Conservation (phyloP, 164 flowering plant species). For the Vitis riparia region DNA sequence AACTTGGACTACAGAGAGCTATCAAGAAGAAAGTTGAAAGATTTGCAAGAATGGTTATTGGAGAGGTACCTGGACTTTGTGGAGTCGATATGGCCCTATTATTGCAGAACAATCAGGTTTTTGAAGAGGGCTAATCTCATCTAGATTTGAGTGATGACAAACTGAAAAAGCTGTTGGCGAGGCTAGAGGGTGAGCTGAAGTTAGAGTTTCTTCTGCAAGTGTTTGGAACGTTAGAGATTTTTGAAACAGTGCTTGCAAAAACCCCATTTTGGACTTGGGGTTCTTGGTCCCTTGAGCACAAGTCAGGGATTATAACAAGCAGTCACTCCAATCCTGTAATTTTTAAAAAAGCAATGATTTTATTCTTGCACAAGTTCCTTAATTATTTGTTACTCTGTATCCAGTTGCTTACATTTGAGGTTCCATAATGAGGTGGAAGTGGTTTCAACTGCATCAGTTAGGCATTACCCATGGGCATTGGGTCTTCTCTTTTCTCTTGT, state of each 20-base stretch:
- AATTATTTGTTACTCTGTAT: conserved; percentile 8
- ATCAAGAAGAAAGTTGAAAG: conserved; percentile 36
- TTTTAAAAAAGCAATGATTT: conserved; percentile 12
- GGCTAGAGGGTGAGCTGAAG: neutral
- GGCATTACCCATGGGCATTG: neutral
- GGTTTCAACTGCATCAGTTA: neutral
- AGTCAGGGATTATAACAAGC: conserved; percentile 5
- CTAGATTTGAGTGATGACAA: conserved; percentile 15
- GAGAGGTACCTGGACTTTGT: conserved; percentile 66
- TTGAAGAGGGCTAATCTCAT: conserved; percentile 79
- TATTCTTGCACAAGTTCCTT: conserved; percentile 4
- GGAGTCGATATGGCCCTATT: conserved; percentile 81
- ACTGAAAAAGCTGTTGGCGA: neutral
- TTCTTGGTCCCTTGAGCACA: conserved; percentile 8
- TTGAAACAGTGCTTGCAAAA: conserved; percentile 8
- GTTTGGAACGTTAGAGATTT: conserved; percentile 6
- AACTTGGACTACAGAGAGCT: conserved; percentile 49
- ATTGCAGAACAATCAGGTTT: conserved; percentile 77
- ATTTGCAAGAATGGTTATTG: conserved; percentile 40
- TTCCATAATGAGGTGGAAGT: conserved; percentile 8
- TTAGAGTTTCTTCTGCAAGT: conserved; percentile 5
- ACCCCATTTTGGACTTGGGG: conserved; percentile 25
- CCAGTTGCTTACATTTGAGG: neutral
- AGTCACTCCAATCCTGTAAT: conserved; percentile 12
- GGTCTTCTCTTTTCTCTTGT: neutral